Evolutionary conservation across 495 filamentous ascomycete genomes (phyloP), one percentile per base, ranked within the genome.

Genomic region (Cercophora sp.): DNA sequence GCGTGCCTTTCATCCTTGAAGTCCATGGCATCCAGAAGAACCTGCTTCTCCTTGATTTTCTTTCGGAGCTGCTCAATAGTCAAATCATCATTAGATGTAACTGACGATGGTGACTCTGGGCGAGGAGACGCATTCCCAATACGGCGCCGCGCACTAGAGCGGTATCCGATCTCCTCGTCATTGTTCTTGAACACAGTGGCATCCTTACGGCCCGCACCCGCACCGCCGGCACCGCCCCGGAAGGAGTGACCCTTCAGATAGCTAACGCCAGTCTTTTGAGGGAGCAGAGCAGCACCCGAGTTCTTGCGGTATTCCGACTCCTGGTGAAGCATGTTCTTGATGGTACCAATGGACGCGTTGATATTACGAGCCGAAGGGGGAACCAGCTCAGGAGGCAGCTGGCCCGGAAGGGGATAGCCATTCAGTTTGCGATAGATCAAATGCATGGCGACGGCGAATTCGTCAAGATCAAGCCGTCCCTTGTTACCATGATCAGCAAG

Each of bases 371-470:
- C 94, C 4, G 92, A 96, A 1, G 94, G 94, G 39, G 94, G 94
- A 11, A 97, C 84, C 42, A 99, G 83, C 73, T 99, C 94, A 4
- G 94, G 83, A 4, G 94, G 94, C 13, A 97, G 77, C 36, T 88
- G 87, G 59, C 83, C 86, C n/a, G 94, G 94, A 39, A 96, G 79
- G 1, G 93, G 91, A 61, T 99, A 96, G 23, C 91, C 91, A 56
- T 97, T 97, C 22, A 97, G 78, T 64, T 91, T 95, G 56, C 94
- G 83, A 65, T 97, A 99, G 49, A 99, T 97, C 67, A 99, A 72
- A 79, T 99, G 94, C 93, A 99, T 99, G 5, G 89, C 92, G 32
- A 99, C 91, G 15, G 94, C 91, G 66, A 99, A 99, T 62, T 99
- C 94, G 67, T 99, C 94, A 70, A 97, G 85, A 56, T 99, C 91